These are phyloP conservation scores for Trichoderma gracile DNA, from an alignment of 2,329 filamentous ascomycete species.

Conservation along the genomic window DNA sequence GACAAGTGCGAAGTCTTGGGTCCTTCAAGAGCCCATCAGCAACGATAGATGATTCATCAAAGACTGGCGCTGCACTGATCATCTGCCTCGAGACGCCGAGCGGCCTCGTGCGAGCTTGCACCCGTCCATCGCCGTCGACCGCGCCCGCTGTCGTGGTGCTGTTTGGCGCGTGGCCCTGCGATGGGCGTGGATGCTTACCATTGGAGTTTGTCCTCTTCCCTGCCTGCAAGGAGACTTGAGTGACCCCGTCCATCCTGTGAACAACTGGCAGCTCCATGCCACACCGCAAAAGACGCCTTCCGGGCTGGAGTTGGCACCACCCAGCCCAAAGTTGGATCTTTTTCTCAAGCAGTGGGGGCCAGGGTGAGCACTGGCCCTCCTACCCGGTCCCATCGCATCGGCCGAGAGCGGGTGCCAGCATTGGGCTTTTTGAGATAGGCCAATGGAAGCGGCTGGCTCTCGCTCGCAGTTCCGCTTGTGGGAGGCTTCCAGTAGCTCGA, in stretches of 20 bases:
- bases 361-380: neutral
- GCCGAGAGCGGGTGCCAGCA: slow-evolving; percentile 23
- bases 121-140: slow-evolving; percentile 12
- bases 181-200: neutral
- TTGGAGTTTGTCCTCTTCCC: neutral
- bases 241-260: neutral
- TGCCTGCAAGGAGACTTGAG: too few species aligned
- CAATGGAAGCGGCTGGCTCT: neutral
- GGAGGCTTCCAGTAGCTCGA: neutral
- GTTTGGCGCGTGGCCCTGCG: neutral
- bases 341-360: slow-evolving; percentile 2
- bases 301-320: slow-evolving; percentile 8
- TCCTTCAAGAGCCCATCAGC: neutral
- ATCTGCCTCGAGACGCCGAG: neutral
- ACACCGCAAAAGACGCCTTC: slow-evolving; percentile 20
- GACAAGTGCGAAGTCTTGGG: neutral
- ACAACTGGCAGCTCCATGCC: neutral
- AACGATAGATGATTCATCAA: neutral
- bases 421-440: slow-evolving; percentile 5
- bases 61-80: neutral
- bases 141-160: neutral
- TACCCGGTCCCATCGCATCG: slow-evolving; percentile 16
- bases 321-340: neutral
- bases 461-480: too few species aligned
- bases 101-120: slow-evolving; percentile 3